A percentile compares a stretch with the other conserved stretches of the same genome.
These are phyloP conservation scores for Laetiporus sulphureus DNA, from an alignment of 1,284 basidiomycete genomes.

Conservation along the genomic window DNA sequence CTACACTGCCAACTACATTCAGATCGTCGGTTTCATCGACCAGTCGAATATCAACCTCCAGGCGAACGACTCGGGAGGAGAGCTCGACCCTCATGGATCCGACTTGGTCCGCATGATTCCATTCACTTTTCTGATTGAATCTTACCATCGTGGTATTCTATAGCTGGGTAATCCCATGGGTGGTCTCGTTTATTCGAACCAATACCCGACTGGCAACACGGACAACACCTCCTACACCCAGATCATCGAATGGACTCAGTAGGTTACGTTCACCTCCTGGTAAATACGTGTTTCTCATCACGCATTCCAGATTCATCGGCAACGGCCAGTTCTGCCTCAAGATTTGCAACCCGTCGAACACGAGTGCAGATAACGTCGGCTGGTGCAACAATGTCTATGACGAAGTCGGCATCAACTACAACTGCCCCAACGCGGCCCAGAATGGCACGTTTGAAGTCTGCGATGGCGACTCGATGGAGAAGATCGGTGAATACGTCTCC, in stretches of 20 bases:
- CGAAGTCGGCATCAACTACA: constrained; percentile 44
- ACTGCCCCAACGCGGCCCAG: constrained; percentile 36
- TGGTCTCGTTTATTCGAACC: constrained; percentile 43
- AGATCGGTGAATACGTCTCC: constrained; percentile 47
- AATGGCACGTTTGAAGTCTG: constrained; percentile 37
- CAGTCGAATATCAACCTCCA: constrained; percentile 52
- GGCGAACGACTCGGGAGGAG: constrained; percentile 57
- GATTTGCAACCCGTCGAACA: constrained; percentile 37
- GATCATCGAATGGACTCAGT: constrained; percentile 40
- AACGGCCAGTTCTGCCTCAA: constrained; percentile 43
- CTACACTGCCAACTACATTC: constrained; percentile 58
- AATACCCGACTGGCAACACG: constrained; percentile 28
- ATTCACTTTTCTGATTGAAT: not conserved
- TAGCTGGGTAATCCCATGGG: constrained; percentile 49
- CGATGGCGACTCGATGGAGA: constrained; percentile 55
- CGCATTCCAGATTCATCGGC: constrained; percentile 39
- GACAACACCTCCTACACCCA: constrained; percentile 32
- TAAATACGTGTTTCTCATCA: not conserved
- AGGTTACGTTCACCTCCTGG: constrained; percentile 10
- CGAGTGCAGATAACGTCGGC: constrained; percentile 30
- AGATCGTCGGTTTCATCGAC: constrained; percentile 57
- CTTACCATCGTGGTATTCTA: not conserved
- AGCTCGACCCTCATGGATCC: constrained; percentile 53
- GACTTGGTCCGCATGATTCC: constrained; percentile 20
- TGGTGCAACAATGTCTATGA: constrained; percentile 44